phyloP scores from a whole-genome alignment of 1,284 basidiomycete species.

The Agaricales sp. region DNA sequence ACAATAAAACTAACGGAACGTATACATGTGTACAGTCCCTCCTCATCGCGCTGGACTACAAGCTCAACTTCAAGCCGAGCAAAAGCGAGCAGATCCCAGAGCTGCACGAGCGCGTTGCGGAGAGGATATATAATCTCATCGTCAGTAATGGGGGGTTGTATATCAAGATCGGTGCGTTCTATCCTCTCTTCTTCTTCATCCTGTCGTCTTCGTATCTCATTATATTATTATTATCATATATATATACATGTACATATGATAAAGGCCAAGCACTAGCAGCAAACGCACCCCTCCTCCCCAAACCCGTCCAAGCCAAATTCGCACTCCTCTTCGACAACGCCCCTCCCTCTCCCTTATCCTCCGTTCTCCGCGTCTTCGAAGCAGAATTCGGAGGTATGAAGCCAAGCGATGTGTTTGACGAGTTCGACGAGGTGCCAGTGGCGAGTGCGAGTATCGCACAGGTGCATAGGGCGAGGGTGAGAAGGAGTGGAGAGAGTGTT shows the following conservation, averaged over 20 bases:
- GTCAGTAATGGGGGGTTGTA: slow-evolving; percentile 79
- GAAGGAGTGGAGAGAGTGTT: slow-evolving; percentile 40
- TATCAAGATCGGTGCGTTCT: slow-evolving; percentile 71
- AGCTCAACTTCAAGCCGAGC: slow-evolving; percentile 68
- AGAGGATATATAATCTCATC: slow-evolving; percentile 67
- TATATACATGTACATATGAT: slow-evolving; percentile 1
- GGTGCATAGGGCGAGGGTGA: slow-evolving; percentile 70
- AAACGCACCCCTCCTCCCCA: slow-evolving; percentile 76
- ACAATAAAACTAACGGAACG: neutral
- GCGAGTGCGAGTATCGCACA: slow-evolving; percentile 88
- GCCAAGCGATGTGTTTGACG: slow-evolving; percentile 53
- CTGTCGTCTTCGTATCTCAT: no score
- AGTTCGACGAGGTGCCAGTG: slow-evolving; percentile 63
- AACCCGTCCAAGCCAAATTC: slow-evolving; percentile 75
- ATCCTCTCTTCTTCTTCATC: neutral
- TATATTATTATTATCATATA: neutral
- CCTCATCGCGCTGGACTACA: slow-evolving; percentile 68
- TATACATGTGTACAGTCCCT: slow-evolving; percentile 34
- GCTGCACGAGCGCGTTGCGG: slow-evolving; percentile 74
- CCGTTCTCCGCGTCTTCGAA: slow-evolving; percentile 60
- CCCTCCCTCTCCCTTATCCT: slow-evolving; percentile 68
- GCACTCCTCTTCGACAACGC: slow-evolving; percentile 78
- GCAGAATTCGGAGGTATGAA: slow-evolving; percentile 55
- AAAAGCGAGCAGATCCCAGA: slow-evolving; percentile 62
- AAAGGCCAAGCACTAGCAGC: slow-evolving; percentile 70